Evolutionary conservation across 2,329 filamentous ascomycete genomes (phyloP), one percentile per base, ranked within the genome.

Genomic region (Sporothrix luriei): DNA sequence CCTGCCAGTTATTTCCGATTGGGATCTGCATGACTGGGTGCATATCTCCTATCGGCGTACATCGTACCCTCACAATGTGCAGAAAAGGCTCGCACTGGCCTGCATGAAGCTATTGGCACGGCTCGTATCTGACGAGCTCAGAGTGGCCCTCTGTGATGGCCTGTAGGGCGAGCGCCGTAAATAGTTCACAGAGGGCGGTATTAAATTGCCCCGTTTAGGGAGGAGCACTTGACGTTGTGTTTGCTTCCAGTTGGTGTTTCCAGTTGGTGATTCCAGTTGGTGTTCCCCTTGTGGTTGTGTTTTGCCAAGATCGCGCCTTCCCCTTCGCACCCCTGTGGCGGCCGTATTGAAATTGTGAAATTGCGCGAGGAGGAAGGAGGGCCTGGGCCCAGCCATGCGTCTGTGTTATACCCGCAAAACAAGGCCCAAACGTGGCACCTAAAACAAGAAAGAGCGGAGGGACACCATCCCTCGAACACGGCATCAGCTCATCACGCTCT

Each of bases 281-380:
- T 55, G 24, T 33, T 55, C 33, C 38, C 43, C 24, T 68, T 46
- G 24, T 57, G 38, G 26, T 26, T 33, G 24, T 24, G 54, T 48
- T 59, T 57, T 68, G 66, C 66, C 66, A 62, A 68, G 66, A 51
- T 59, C 66, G 66, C 66, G 29, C 66, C 46, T 68, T 68, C 66
- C 66, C 40, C 21, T 33, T 33, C 33, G 33, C 33, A 33, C 3
- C 33, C n/a, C 51, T 57, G 11, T 49, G 48, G 49, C 19, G n/a
- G 29, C 65, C 46, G 40, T 38, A 48, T 68, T 52, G n/a, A 61
- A 61, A 68, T 62, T 61, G 66, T 52, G n/a, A 61, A 61, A 68
- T 62, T 61, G 66, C 66, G 43, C 33, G 55, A 61, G 33, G 19
- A 68, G 38, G 66, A 68, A 55, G 38, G 65, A 54, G 24, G 33